phyloP scores from a whole-genome alignment of 2,329 filamentous ascomycete genomes.

The Huntiella bhutanensis region DNA sequence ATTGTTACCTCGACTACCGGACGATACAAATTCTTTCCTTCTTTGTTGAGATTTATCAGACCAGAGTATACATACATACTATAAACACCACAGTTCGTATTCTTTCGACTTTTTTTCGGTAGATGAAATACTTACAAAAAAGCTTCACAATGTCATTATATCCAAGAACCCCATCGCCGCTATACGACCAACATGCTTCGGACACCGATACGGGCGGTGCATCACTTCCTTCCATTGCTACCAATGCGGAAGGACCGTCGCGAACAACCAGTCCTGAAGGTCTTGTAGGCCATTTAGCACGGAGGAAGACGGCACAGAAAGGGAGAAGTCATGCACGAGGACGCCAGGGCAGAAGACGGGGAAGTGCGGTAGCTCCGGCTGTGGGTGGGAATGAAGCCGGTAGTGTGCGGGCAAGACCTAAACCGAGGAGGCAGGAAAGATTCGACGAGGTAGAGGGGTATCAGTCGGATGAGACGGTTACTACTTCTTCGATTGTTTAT shows the following conservation, averaged over 20 bases:
- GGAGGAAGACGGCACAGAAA: too few relatives aligned
- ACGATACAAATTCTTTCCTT: not conserved
- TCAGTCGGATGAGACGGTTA: too few relatives aligned
- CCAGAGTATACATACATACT: not conserved
- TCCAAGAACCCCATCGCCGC: slow-evolving; percentile 6
- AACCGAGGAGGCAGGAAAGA: too few relatives aligned
- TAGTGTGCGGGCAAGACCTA: too few relatives aligned
- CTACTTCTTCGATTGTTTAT: too few relatives aligned
- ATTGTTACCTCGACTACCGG: not conserved
- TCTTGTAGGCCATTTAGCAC: too few relatives aligned
- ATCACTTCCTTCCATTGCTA: not conserved
- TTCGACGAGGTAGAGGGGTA: too few relatives aligned
- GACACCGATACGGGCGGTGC: slow-evolving; percentile 10
- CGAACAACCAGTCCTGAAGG: slow-evolving; percentile 6
- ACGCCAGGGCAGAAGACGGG: too few relatives aligned
- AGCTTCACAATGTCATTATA: not conserved
- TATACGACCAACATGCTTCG: slow-evolving; percentile 11
- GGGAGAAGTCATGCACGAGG: too few relatives aligned
- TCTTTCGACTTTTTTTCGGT: not conserved
- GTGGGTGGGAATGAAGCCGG: too few relatives aligned
- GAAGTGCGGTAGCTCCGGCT: too few relatives aligned
- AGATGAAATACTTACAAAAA: too few relatives aligned
- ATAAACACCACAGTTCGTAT: not conserved
- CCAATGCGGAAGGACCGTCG: slow-evolving; percentile 3
- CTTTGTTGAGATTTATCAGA: not conserved